Evolutionary conservation across 768 basidiomycete genomes (phyloP).

Genomic region (Psilocybe tampanensis): DNA sequence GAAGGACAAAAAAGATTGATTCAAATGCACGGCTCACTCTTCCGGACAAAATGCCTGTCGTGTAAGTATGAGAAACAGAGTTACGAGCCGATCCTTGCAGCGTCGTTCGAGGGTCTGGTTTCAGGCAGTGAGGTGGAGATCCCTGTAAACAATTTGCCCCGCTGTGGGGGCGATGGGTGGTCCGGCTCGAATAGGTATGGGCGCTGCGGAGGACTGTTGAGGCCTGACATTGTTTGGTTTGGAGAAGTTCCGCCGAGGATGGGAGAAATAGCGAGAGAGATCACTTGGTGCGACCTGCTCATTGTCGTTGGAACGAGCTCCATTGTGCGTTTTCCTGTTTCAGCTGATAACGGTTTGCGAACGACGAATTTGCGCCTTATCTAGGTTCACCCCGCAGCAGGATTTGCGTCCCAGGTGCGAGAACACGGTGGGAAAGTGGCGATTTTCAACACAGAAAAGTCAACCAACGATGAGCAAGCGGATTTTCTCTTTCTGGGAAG

Average conservation of each 20-base stretch:
- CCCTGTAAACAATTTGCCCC: conserved; percentile 30
- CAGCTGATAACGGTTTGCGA: neutral
- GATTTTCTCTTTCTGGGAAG: conserved; percentile 52
- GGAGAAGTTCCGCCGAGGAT: conserved; percentile 38
- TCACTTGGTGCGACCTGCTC: conserved; percentile 38
- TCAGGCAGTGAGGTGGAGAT: conserved; percentile 16
- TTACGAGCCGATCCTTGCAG: conserved; percentile 7
- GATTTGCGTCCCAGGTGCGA: conserved; percentile 33
- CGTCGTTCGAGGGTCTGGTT: neutral
- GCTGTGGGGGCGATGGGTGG: conserved; percentile 26
- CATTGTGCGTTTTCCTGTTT: conserved; percentile 26
- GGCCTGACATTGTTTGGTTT: conserved; percentile 51
- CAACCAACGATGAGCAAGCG: conserved; percentile 37
- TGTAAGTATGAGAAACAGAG: conserved; percentile 19
- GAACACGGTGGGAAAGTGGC: conserved; percentile 38
- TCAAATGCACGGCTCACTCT: conserved; percentile 55
- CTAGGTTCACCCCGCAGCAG: conserved; percentile 38
- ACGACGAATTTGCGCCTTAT: neutral
- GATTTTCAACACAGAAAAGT: conserved; percentile 41
- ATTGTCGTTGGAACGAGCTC: conserved; percentile 49
- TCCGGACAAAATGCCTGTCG: conserved; percentile 44
- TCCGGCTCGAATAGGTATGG: conserved; percentile 31
- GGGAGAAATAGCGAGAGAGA: conserved; percentile 33
- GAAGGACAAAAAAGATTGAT: conserved; percentile 25
- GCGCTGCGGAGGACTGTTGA: conserved; percentile 33